phyloP scores from a whole-genome alignment of 1,284 basidiomycete species.

The Cutaneotrichosporon sp. region DNA sequence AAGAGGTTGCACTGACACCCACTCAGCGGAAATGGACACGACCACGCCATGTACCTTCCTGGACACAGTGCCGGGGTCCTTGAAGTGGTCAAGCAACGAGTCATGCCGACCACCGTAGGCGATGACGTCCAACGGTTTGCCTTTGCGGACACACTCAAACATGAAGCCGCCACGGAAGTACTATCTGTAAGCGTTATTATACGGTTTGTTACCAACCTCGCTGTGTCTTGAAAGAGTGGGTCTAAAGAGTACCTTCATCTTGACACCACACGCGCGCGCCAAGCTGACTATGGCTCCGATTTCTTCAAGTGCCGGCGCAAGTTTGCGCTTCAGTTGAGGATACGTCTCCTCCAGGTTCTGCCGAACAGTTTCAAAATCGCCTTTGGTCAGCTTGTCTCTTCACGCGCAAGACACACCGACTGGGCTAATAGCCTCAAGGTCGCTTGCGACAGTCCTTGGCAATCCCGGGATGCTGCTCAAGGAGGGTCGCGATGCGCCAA shows the following conservation, averaged over 20 bases:
- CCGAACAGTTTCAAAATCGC: conserved; percentile 31
- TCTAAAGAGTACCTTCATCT: conserved; percentile 49
- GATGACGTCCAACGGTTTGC: conserved; percentile 51
- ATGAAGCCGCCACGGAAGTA: conserved; percentile 53
- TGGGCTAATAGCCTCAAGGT: conserved; percentile 44
- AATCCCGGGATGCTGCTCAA: conserved; percentile 30
- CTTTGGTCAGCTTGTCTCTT: conserved; percentile 16
- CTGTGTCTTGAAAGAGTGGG: conserved; percentile 45
- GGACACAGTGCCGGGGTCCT: conserved; percentile 40
- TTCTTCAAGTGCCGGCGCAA: conserved; percentile 47
- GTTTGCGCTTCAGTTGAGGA: conserved; percentile 19
- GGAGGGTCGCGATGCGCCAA: conserved; percentile 22
- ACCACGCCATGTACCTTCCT: conserved; percentile 51
- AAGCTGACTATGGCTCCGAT: conserved; percentile 47
- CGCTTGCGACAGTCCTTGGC: conserved; percentile 30
- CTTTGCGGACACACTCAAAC: conserved; percentile 52
- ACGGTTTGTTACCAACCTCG: conserved; percentile 23
- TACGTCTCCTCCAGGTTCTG: conserved; percentile 30
- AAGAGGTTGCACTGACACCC: conserved; percentile 6
- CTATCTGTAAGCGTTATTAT: conserved; percentile 21
- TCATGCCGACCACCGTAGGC: conserved; percentile 48
- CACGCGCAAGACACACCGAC: neutral
- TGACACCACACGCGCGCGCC: conserved; percentile 49
- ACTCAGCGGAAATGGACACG: conserved; percentile 52
- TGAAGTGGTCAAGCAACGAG: conserved; percentile 52